These are phyloP conservation scores for Miamiensis avidus DNA, from an alignment of 169 alveolate species.

Conservation along the genomic window DNA sequence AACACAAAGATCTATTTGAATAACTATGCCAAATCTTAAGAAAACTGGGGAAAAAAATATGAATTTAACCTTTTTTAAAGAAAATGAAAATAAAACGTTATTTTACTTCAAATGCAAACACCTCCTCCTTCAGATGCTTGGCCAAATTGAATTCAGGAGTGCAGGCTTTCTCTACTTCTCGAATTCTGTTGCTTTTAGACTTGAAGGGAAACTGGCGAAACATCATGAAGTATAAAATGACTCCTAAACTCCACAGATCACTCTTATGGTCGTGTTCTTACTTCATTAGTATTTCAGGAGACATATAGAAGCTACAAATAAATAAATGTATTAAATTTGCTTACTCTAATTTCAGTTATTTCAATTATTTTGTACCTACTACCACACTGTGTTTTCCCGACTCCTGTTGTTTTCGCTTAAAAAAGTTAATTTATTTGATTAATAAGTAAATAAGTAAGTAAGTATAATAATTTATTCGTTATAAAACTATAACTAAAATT, in stretches of 20 bases:
- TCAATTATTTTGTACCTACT: conserved; percentile 17
- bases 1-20: not conserved
- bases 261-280: conserved; percentile 30
- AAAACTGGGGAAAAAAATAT: not conserved
- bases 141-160: not conserved
- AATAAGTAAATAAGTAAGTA: no score
- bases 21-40: not conserved
- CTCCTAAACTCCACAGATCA: conserved; percentile 53
- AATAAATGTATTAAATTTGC: no score
- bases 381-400: conserved; percentile 34
- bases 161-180: not conserved
- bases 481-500: no score
- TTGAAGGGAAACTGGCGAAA: conserved; percentile 40
- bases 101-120: not conserved
- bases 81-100: no score
- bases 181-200: conserved; percentile 1
- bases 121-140: not conserved
- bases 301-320: conserved; percentile 22
- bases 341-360: no score
- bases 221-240: conserved; percentile 41
- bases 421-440: no score
- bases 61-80: no score
- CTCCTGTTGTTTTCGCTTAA: conserved; percentile 13
- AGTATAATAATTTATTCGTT: no score
- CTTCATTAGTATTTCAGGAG: conserved; percentile 47